Conservation (phyloP, 139 green algal genomes). For the Asterochloris erici region DNA sequence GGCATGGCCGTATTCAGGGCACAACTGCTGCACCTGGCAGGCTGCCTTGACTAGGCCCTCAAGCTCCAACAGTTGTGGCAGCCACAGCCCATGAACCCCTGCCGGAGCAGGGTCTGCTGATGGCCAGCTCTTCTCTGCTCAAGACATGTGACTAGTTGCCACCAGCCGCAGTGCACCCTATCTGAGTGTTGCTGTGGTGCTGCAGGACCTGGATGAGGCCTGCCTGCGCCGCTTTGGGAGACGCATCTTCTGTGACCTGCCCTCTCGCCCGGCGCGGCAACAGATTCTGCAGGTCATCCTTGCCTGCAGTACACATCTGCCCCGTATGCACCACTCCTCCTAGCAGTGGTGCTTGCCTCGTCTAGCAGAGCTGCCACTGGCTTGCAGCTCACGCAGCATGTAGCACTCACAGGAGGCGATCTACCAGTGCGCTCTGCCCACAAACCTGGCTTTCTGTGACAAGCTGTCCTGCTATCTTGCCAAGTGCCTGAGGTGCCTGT, state of each 20-base stretch:
- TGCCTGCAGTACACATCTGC: not conserved
- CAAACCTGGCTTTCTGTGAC: not conserved
- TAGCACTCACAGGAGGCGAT: too few species aligned
- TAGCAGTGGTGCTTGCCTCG: not conserved
- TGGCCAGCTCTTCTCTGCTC: too few species aligned
- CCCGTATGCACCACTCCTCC: not conserved
- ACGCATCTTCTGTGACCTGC: slow-evolving; percentile 67
- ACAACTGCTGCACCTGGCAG: too few species aligned
- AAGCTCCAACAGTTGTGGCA: too few species aligned
- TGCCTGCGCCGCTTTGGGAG: slow-evolving; percentile 59
- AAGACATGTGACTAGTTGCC: too few species aligned
- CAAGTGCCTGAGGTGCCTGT: not conserved
- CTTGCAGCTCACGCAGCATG: not conserved
- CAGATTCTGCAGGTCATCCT: slow-evolving; percentile 50
- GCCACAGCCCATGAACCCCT: not conserved
- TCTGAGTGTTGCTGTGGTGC: too few species aligned
- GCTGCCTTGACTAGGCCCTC: too few species aligned
- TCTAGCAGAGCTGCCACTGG: not conserved
- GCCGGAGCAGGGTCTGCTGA: too few species aligned
- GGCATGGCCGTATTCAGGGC: too few species aligned
- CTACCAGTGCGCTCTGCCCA: not conserved
- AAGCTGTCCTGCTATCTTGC: not conserved
- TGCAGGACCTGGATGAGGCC: slow-evolving; percentile 71
- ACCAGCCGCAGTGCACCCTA: too few species aligned
- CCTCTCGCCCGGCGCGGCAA: slow-evolving; percentile 43